These are phyloP conservation scores for Lobosporangium transversale DNA, from an alignment of 192 early-diverging fungal species.

Conservation along the genomic window DNA sequence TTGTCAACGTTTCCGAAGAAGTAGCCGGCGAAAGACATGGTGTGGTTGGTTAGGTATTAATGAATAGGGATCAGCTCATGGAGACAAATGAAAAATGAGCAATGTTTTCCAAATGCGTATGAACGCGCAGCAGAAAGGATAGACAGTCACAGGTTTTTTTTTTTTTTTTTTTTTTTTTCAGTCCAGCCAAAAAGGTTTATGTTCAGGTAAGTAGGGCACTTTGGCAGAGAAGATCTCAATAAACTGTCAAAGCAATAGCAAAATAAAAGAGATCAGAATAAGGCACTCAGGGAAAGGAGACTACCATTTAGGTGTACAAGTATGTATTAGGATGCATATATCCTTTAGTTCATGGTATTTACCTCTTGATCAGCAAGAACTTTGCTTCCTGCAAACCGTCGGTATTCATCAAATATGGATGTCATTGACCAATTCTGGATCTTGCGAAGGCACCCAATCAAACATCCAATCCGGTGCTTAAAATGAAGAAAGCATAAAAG, in stretches of 20 bases:
- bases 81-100: too few relatives aligned
- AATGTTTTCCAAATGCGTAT: too few relatives aligned
- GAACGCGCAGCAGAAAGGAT: neutral
- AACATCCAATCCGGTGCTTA: conserved; percentile 90
- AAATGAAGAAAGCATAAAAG: too few relatives aligned
- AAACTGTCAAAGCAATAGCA: conserved; percentile 43
- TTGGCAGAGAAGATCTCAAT: conserved; percentile 64
- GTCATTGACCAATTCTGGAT: conserved; percentile 97
- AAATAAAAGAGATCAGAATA: neutral
- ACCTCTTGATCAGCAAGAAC: conserved; percentile 96
- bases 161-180: neutral
- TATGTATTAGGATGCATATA: too few relatives aligned
- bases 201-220: conserved; percentile 56
- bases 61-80: too few relatives aligned
- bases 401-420: conserved; percentile 97
- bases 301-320: too few relatives aligned
- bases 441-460: conserved; percentile 94
- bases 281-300: too few relatives aligned
- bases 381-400: conserved; percentile 91
- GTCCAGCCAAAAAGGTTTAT: conserved; percentile 63
- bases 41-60: neutral
- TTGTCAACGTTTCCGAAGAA: conserved; percentile 94
- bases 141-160: neutral
- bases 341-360: neutral
- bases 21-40: conserved; percentile 77